These are phyloP conservation scores for Akanthomyces lecanii DNA, from an alignment of 2,329 filamentous ascomycete genomes.

Conservation along the genomic window DNA sequence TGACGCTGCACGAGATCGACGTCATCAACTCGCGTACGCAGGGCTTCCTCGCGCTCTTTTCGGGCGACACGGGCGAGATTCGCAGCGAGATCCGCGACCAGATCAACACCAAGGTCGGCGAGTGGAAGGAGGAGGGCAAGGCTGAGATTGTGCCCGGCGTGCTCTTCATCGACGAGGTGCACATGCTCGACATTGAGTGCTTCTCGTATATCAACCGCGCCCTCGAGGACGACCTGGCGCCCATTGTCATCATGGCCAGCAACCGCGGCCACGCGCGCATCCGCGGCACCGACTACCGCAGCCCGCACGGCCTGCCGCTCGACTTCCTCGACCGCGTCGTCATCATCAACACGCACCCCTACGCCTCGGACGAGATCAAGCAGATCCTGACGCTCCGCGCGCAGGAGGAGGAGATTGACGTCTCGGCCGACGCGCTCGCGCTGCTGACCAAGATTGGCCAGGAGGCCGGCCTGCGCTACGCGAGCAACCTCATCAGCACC, in stretches of 20 bases:
- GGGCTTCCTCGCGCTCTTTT: constrained; percentile 94
- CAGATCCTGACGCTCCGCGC: constrained; percentile 91
- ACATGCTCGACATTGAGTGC: constrained; percentile 99
- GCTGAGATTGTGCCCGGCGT: constrained; percentile 97
- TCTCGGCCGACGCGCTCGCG: constrained; percentile 83
- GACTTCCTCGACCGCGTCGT: constrained; percentile 95
- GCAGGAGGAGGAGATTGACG: constrained; percentile 91
- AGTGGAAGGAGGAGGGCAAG: constrained; percentile 99
- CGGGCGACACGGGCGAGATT: constrained; percentile 96
- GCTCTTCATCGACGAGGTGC: constrained; percentile 96
- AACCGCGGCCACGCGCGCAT: constrained; percentile 91
- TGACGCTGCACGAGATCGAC: constrained; percentile 96
- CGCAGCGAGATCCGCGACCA: constrained; percentile 95
- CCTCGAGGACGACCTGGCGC: constrained; percentile 88
- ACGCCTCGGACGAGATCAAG: constrained; percentile 77
- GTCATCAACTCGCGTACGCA: constrained; percentile 99
- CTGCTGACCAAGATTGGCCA: constrained; percentile 93
- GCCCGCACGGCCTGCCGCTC: constrained; percentile 87
- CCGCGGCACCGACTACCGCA: constrained; percentile 87
- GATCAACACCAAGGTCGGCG: constrained; percentile 97
- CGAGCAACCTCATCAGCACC: constrained; percentile 96
- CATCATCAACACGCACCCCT: constrained; percentile 90
- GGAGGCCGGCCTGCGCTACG: constrained; percentile 88
- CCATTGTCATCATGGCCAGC: constrained; percentile 98
- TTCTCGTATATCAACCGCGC: constrained; percentile 98